These are phyloP conservation scores for Aegilops speltoides DNA, from an alignment of 176 grass and related monocot species.

Conservation along the genomic window DNA sequence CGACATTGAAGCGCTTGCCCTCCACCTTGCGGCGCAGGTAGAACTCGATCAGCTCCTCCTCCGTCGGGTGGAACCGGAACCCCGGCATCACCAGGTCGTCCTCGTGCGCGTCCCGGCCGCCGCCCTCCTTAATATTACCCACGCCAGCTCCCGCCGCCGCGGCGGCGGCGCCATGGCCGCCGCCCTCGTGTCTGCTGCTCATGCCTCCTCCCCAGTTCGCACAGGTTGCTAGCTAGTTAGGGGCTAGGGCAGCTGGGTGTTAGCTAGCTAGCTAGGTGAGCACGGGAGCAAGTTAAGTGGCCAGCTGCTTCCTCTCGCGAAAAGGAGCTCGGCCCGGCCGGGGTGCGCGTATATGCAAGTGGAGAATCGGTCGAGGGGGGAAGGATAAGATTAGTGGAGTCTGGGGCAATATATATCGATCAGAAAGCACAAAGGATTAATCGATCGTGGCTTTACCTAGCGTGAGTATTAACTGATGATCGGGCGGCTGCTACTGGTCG, in stretches of 20 bases:
- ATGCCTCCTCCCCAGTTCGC: conserved; percentile 27
- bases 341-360: conserved; percentile 25
- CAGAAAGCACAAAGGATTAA: not conserved
- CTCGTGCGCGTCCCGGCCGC: conserved; percentile 61
- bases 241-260: conserved; percentile 1
- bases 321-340: not conserved
- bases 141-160: not conserved
- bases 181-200: conserved; percentile 42
- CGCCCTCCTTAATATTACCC: not conserved
- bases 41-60: conserved; percentile 99
- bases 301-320: conserved; percentile 7
- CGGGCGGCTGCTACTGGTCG: conserved; percentile 2
- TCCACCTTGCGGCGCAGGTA: conserved; percentile 95
- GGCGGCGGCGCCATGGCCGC: conserved; percentile 3
- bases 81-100: conserved; percentile 90
- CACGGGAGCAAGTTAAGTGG: conserved; percentile 36
- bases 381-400: conserved; percentile 44
- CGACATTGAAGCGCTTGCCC: conserved; percentile 95
- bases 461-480: not conserved
- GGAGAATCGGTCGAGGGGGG: not conserved
- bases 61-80: conserved; percentile 97
- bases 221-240: not conserved
- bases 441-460: not conserved
- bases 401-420: conserved; percentile 35
- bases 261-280: conserved; percentile 13